A percentile compares a stretch with the other conserved stretches of the same genome.
Conservation (phyloP, 2,329 filamentous ascomycete species). For the Ascochyta rabiei region DNA sequence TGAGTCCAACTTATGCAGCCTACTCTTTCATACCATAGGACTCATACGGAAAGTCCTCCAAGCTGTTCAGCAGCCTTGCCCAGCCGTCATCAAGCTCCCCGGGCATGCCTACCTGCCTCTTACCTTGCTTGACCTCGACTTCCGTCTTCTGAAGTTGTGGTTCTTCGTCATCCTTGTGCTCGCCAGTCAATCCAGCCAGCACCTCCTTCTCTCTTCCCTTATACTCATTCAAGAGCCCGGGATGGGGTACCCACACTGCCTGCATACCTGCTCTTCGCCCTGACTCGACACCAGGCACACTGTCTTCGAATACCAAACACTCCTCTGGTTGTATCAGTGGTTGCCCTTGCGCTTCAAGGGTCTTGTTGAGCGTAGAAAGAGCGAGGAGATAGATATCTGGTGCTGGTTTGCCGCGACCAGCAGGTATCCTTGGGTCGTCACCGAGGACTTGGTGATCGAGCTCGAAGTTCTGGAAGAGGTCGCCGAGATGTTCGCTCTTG, state of each 20-base stretch:
- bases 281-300: constrained; percentile 88
- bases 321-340: constrained; percentile 76
- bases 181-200: constrained; percentile 78
- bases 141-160: constrained; percentile 41
- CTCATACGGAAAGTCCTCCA: constrained; percentile 66
- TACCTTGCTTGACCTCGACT: constrained; percentile 46
- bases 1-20: neutral
- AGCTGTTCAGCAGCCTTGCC: constrained; percentile 57
- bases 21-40: constrained; percentile 60
- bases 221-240: constrained; percentile 76
- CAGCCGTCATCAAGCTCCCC: constrained; percentile 67
- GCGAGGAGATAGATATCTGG: constrained; percentile 95
- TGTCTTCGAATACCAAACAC: constrained; percentile 96
- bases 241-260: constrained; percentile 90
- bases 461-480: constrained; percentile 67
- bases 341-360: constrained; percentile 64
- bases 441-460: constrained; percentile 80
- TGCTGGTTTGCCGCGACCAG: constrained; percentile 87
- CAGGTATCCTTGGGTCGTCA: constrained; percentile 78
- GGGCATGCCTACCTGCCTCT: constrained; percentile 53
- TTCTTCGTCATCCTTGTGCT: constrained; percentile 65
- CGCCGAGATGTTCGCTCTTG: constrained; percentile 68
- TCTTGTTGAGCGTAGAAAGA: constrained; percentile 80
- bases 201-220: constrained; percentile 78
- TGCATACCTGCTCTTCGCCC: constrained; percentile 93